A percentile compares a stretch with the other conserved stretches of the same genome.
Evolutionary conservation across 2,329 filamentous ascomycete genomes (phyloP).

Genomic region (Sporothrix mexicana): DNA sequence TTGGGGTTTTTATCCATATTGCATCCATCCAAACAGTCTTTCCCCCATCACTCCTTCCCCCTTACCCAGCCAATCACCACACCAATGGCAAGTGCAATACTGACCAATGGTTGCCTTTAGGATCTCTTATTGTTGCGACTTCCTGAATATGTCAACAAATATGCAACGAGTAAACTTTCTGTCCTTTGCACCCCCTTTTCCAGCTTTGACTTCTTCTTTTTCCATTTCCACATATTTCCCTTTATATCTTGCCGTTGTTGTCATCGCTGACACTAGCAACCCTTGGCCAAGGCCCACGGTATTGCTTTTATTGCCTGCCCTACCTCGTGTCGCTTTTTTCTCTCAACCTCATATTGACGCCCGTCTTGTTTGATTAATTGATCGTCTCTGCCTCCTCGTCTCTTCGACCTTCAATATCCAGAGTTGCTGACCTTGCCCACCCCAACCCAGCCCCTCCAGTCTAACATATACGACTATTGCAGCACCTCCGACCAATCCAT

Average conservation of each 20-base stretch:
- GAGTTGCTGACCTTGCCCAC: not conserved
- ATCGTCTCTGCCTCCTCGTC: not conserved
- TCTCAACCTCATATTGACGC: not conserved
- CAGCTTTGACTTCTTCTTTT: not conserved
- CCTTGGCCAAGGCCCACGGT: constrained; percentile 12
- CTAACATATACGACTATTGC: no score
- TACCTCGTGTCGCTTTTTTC: not conserved
- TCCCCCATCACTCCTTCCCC: not conserved
- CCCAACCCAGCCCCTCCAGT: not conserved
- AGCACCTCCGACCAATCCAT: not conserved
- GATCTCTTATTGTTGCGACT: constrained; percentile 6
- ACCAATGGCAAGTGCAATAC: not conserved
- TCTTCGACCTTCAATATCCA: not conserved
- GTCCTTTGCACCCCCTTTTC: not conserved
- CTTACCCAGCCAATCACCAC: constrained; percentile 18
- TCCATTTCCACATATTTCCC: constrained; percentile 1
- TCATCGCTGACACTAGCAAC: constrained; percentile 21
- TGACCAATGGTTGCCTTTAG: constrained; percentile 1
- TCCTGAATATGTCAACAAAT: not conserved
- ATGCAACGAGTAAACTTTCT: not conserved
- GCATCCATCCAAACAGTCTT: not conserved
- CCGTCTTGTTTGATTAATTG: not conserved
- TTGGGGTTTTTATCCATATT: constrained; percentile 30
- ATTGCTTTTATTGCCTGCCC: constrained; percentile 21
- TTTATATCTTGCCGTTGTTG: constrained; percentile 26